Evolutionary conservation across 2,329 filamentous ascomycete genomes (phyloP).

Genomic region (Ampelomyces quisqualis): DNA sequence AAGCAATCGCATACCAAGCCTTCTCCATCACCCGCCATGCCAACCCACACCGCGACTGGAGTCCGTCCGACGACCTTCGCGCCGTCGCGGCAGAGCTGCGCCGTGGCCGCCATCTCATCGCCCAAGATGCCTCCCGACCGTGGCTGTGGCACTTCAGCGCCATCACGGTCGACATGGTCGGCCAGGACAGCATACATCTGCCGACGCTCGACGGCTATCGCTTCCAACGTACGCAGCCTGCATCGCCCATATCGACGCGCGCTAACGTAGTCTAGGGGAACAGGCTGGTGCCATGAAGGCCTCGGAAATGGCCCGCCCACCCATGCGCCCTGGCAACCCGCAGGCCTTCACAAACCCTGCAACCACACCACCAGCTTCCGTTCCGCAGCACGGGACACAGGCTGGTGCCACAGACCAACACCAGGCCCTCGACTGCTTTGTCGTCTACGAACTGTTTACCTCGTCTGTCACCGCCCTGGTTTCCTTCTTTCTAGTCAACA

Average conservation of each 20-base stretch:
- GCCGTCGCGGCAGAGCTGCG: conserved; percentile 36
- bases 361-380: conserved; percentile 22
- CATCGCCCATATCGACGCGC: background rate
- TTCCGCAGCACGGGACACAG: conserved; percentile 21
- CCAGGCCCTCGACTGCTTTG: conserved; percentile 33
- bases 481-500: conserved; percentile 36
- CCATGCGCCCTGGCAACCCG: conserved; percentile 25
- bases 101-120: conserved; percentile 28
- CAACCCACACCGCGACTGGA: conserved; percentile 18
- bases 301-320: conserved; percentile 36
- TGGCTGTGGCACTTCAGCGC: conserved; percentile 42
- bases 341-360: conserved; percentile 19
- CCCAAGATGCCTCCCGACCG: conserved; percentile 32
- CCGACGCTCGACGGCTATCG: conserved; percentile 33
- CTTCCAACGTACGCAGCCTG: conserved; percentile 31
- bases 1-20: conserved; percentile 42
- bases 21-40: conserved; percentile 33
- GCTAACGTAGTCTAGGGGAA: conserved; percentile 34
- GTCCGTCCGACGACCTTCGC: conserved; percentile 29
- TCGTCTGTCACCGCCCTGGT: conserved; percentile 41
- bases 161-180: conserved; percentile 24
- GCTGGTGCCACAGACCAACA: conserved; percentile 14
- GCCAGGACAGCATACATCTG: conserved; percentile 22
- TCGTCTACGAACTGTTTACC: conserved; percentile 43
- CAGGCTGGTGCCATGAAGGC: conserved; percentile 38